These are phyloP conservation scores for Eragrostis curvula DNA, from an alignment of 176 grass and related monocot genomes.

Conservation along the genomic window DNA sequence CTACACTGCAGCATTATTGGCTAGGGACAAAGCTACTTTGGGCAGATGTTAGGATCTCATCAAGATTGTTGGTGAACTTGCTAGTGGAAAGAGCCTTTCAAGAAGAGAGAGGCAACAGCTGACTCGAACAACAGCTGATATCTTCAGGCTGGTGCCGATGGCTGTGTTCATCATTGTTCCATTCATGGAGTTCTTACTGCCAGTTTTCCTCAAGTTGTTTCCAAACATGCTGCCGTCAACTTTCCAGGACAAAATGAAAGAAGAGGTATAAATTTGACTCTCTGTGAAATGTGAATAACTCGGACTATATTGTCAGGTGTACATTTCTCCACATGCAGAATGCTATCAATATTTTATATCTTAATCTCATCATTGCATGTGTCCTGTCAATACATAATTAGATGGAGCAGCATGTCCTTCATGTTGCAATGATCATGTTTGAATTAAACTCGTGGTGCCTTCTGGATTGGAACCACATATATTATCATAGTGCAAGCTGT, in stretches of 20 bases:
- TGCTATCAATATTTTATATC: slow-evolving; percentile 12
- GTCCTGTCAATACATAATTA: not conserved
- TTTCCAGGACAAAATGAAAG: slow-evolving; percentile 92
- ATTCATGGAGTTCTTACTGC: slow-evolving; percentile 94
- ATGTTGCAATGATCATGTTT: slow-evolving; percentile 32
- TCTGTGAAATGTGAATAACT: not conserved
- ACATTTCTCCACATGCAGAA: not conserved
- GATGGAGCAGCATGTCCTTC: not conserved
- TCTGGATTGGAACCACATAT: not conserved
- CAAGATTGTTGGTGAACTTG: slow-evolving; percentile 75
- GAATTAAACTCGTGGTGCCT: slow-evolving; percentile 25
- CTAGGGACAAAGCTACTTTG: slow-evolving; percentile 79
- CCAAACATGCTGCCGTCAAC: slow-evolving; percentile 96
- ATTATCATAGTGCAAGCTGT: slow-evolving; percentile 9
- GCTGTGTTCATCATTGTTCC: slow-evolving; percentile 93
- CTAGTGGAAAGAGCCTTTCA: slow-evolving; percentile 73
- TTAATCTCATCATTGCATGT: slow-evolving; percentile 2
- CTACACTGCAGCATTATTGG: slow-evolving; percentile 82
- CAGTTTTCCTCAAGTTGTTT: slow-evolving; percentile 84
- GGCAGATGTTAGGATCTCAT: slow-evolving; percentile 81
- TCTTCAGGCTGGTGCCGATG: slow-evolving; percentile 87
- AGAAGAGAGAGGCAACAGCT: slow-evolving; percentile 83
- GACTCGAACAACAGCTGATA: slow-evolving; percentile 80
- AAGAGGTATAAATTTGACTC: slow-evolving; percentile 55
- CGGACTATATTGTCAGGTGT: slow-evolving; percentile 14